Evolutionary conservation across 1,284 basidiomycete species (phyloP), one percentile per base, ranked within the genome.

Genomic region (Waitea zeae): DNA sequence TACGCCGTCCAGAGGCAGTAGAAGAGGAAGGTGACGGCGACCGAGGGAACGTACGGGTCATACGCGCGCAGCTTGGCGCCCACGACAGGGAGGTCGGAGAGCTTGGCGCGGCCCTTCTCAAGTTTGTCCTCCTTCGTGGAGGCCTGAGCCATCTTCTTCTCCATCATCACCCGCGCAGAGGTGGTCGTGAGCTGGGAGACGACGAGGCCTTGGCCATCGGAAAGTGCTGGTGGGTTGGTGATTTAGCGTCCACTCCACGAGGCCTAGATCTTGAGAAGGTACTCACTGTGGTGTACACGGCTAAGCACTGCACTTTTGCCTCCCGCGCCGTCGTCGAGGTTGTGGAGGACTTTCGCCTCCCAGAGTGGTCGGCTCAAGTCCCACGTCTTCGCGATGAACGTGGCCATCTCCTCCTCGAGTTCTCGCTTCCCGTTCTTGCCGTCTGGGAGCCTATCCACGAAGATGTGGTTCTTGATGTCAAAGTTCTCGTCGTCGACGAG

Each of bases 141-240:
- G 7, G 15, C 15, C 14, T 30, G 7, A 12, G 28, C 35, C 5
- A 17, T 17, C 13, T 31, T 31, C 19, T 36, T 36, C 15, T 36
- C 35, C 13, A 36, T 31, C 35, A 30, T 36, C n/a, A 12, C 4
- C 14, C 35, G 17, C 3, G 35, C 35, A 19, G 49, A 50, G 2
- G 49, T 51, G 35, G 50, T 43, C 36, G 45, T 49, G 4, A 51
- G 41, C 36, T 52, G 49, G 33, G 49, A 50, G 24, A 52, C 44
- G 9, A 52, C 46, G 30, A 52, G 51, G 1, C 50, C 43, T 43
- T 36, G 35, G 4, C 35, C 35, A 20, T 36, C 35, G 12, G 35
- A 30, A 17, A 36, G 15, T 3, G 35, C 35, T 36, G 18, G 12
- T n/a, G n/a, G n/a, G n/a, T n/a, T n/a, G n/a, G n/a, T n/a, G n/a